Conservation (phyloP, 2,329 filamentous ascomycete species). For the Saccharata proteae region DNA sequence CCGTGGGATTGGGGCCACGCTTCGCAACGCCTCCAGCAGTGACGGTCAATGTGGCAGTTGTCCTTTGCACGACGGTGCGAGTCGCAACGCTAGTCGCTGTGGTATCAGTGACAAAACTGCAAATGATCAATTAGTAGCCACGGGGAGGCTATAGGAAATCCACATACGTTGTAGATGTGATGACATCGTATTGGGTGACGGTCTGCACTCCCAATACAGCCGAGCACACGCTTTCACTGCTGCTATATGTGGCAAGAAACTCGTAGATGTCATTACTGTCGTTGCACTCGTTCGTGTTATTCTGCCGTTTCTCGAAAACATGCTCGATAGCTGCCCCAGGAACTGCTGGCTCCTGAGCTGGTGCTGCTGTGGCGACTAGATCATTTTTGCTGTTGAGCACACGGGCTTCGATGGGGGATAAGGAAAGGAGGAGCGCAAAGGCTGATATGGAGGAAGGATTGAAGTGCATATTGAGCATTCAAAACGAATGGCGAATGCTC, state of each 20-base stretch:
- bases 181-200: slow-evolving; percentile 13
- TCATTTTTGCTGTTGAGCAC: slow-evolving; percentile 3
- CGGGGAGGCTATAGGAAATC: too few relatives aligned
- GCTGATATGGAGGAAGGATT: slow-evolving; percentile 18
- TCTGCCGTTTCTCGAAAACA: slow-evolving; percentile 5
- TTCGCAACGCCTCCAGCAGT: too few relatives aligned
- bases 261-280: slow-evolving; percentile 7
- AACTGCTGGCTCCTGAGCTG: too few relatives aligned
- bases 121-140: too few relatives aligned
- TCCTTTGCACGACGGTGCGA: too few relatives aligned
- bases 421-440: slow-evolving; percentile 19
- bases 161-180: slow-evolving; percentile 17
- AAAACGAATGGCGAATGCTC: slow-evolving; percentile 13
- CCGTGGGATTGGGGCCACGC: too few relatives aligned
- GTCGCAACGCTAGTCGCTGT: too few relatives aligned
- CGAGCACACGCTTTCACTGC: slow-evolving; percentile 1
- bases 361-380: too few relatives aligned
- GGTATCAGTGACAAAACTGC: too few relatives aligned
- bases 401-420: slow-evolving; percentile 12
- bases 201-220: slow-evolving; percentile 15
- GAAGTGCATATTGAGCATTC: slow-evolving; percentile 24
- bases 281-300: slow-evolving; percentile 5
- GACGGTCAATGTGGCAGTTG: too few relatives aligned
- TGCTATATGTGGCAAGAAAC: slow-evolving; percentile 2
- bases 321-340: too few relatives aligned